These are phyloP conservation scores for Phytophthora tubulina DNA, from an alignment of 352 stramenopile genomes.

Conservation along the genomic window DNA sequence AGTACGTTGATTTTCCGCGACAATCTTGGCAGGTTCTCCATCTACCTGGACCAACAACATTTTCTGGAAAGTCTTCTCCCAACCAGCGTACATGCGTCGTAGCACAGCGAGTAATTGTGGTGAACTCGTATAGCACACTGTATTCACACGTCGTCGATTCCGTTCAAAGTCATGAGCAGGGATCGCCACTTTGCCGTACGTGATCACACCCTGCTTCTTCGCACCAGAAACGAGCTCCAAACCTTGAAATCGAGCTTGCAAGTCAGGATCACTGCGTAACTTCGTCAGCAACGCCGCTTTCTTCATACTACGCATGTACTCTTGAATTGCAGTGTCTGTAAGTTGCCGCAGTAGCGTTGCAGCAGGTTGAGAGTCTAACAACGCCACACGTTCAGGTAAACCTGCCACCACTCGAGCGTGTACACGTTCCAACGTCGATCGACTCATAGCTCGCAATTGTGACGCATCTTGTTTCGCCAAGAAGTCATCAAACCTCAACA, in stretches of 20 bases:
- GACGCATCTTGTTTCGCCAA: constrained; percentile 79
- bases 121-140: constrained; percentile 66
- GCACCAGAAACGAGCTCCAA: constrained; percentile 67
- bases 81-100: constrained; percentile 90
- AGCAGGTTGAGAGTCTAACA: constrained; percentile 71
- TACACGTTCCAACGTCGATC: constrained; percentile 80
- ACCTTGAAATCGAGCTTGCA: constrained; percentile 74
- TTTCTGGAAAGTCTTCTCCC: constrained; percentile 90
- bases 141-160: constrained; percentile 58
- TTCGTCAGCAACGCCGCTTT: constrained; percentile 86
- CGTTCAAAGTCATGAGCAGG: constrained; percentile 72
- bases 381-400: constrained; percentile 63
- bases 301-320: constrained; percentile 94
- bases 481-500: constrained; percentile 93
- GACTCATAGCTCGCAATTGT: constrained; percentile 82
- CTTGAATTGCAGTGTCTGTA: constrained; percentile 90
- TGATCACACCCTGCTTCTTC: constrained; percentile 37
- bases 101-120: constrained; percentile 80
- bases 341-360: constrained; percentile 78
- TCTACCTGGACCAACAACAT: constrained; percentile 77
- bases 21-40: constrained; percentile 1
- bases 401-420: constrained; percentile 89
- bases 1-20: constrained; percentile 4
- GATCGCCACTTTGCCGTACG: constrained; percentile 85
- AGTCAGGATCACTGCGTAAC: constrained; percentile 53